Conservation (phyloP, 257 asterid genomes). For the Lantana camara region DNA sequence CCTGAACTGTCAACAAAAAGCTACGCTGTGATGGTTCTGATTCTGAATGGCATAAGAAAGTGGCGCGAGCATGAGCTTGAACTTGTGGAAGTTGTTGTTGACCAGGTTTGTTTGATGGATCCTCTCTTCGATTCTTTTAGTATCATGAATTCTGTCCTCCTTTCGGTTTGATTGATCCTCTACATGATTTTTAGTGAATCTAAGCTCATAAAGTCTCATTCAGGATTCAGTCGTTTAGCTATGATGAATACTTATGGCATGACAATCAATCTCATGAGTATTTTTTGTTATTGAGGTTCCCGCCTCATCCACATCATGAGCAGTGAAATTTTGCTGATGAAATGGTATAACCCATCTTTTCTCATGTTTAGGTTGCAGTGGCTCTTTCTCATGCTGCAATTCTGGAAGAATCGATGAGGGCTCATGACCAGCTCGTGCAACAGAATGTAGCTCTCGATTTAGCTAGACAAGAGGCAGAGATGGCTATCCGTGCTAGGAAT, state of each 20-base stretch:
- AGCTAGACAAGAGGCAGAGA: constrained; percentile 68
- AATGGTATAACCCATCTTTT: background rate
- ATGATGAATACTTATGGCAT: background rate
- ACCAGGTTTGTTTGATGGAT: constrained; percentile 51
- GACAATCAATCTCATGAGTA: background rate
- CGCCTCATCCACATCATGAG: too few relatives aligned
- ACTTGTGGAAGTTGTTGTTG: constrained; percentile 79
- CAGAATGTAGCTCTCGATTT: constrained; percentile 64
- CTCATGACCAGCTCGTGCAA: constrained; percentile 69
- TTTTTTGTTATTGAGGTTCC: background rate
- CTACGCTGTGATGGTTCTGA: constrained; percentile 75
- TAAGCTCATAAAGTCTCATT: background rate
- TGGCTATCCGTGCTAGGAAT: constrained; percentile 62
- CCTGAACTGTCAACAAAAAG: constrained; percentile 59
- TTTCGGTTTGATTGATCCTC: background rate
- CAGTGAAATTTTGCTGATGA: too few relatives aligned
- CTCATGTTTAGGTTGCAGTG: constrained; percentile 64
- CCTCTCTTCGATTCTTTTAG: background rate
- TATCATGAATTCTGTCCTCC: background rate
- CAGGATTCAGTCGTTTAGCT: background rate
- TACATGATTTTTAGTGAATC: background rate
- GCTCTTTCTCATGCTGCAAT: constrained; percentile 90
- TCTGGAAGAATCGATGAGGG: constrained; percentile 70
- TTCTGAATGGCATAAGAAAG: constrained; percentile 63
- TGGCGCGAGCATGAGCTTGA: constrained; percentile 84